Evolutionary conservation across 768 basidiomycete species (phyloP).

Genomic region (Amanita thiersii): DNA sequence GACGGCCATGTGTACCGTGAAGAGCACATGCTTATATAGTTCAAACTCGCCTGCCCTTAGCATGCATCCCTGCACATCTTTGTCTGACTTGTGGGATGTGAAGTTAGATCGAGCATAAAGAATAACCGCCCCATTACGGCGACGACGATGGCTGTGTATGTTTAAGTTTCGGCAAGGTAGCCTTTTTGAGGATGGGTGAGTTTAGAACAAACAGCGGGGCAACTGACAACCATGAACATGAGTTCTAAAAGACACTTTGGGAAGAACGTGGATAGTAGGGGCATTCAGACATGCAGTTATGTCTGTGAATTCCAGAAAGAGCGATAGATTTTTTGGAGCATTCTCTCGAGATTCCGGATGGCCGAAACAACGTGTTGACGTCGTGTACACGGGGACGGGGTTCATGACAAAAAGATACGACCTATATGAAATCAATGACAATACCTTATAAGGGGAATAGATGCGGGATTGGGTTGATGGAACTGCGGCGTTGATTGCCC

Average conservation of each 20-base stretch:
- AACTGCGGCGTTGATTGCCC: too few relatives aligned
- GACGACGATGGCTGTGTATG: neutral
- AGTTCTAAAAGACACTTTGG: too few relatives aligned
- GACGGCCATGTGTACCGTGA: conserved; percentile 4
- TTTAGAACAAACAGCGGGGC: too few relatives aligned
- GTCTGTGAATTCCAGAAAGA: too few relatives aligned
- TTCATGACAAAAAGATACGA: too few relatives aligned
- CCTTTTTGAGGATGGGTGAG: neutral
- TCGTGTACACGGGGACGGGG: too few relatives aligned
- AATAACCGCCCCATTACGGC: neutral
- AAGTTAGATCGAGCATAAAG: neutral
- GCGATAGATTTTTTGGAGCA: neutral
- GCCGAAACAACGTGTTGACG: conserved; percentile 7
- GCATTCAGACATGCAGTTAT: neutral
- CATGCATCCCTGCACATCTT: conserved; percentile 4
- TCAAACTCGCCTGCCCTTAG: conserved; percentile 4
- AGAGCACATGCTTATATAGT: conserved; percentile 8
- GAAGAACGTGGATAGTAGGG: neutral
- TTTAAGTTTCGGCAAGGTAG: neutral
- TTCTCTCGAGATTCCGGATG: neutral
- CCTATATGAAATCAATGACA: too few relatives aligned
- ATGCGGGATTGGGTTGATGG: too few relatives aligned
- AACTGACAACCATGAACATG: too few relatives aligned
- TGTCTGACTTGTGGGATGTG: neutral
- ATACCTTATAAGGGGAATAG: too few relatives aligned